phyloP scores from a whole-genome alignment of 2,329 filamentous ascomycete species.

The Neofusicoccum parvum region DNA sequence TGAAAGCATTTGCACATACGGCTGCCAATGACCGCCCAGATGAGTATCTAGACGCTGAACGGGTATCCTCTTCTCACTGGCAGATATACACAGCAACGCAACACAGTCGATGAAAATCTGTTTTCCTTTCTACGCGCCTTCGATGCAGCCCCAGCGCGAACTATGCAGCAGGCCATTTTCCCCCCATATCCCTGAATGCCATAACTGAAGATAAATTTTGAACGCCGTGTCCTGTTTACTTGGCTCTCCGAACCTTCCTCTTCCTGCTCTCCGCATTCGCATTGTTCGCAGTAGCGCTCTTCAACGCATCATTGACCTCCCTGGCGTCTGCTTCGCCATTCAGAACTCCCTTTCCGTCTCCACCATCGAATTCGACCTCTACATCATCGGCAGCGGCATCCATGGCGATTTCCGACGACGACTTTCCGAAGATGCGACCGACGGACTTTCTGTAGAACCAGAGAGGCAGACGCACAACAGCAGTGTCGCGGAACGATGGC shows the following conservation, averaged over 20 bases:
- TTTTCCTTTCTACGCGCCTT: constrained; percentile 2
- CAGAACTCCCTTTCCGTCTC: background rate
- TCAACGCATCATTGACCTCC: constrained; percentile 37
- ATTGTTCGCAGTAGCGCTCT: constrained; percentile 47
- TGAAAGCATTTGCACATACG: no score
- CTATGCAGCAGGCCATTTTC: background rate
- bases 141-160: background rate
- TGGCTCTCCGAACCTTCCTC: constrained; percentile 29
- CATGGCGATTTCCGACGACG: constrained; percentile 28
- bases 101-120: background rate
- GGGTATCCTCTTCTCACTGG: no score
- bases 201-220: background rate
- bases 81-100: background rate
- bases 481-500: constrained; percentile 80
- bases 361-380: constrained; percentile 37
- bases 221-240: background rate
- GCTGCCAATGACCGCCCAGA: no score
- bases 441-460: constrained; percentile 64
- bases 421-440: constrained; percentile 45
- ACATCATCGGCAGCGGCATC: constrained; percentile 41
- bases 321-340: constrained; percentile 11
- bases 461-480: constrained; percentile 75
- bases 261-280: constrained; percentile 50
- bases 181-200: background rate
- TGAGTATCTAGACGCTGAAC: no score